These are phyloP conservation scores for Epichloe gansuensis DNA, from an alignment of 2,329 filamentous ascomycete genomes.

Conservation along the genomic window DNA sequence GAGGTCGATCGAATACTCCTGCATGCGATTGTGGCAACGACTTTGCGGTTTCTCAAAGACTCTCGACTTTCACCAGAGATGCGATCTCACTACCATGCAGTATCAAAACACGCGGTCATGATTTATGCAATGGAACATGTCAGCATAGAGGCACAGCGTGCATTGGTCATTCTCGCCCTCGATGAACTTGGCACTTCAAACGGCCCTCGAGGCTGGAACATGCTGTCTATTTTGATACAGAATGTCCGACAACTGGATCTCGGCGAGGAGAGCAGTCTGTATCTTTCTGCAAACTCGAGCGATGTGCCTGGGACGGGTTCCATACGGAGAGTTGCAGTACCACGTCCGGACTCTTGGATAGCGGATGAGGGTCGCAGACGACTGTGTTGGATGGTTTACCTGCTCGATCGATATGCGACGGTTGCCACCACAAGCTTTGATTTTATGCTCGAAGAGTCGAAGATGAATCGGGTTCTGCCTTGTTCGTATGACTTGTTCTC, in stretches of 20 bases:
- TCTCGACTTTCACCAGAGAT: slow-evolving; percentile 24
- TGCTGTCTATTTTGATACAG: slow-evolving; percentile 26
- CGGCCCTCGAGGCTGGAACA: slow-evolving; percentile 29
- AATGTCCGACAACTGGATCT: slow-evolving; percentile 28
- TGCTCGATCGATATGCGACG: slow-evolving; percentile 31
- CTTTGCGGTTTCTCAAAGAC: slow-evolving; percentile 29
- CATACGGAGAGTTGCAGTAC: slow-evolving; percentile 21
- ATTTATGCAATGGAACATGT: slow-evolving; percentile 30
- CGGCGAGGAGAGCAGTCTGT: slow-evolving; percentile 27
- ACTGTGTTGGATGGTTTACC: slow-evolving; percentile 33
- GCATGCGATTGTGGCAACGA: slow-evolving; percentile 32
- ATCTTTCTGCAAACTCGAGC: slow-evolving; percentile 21
- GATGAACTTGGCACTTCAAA: slow-evolving; percentile 32
- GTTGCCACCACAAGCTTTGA: slow-evolving; percentile 29
- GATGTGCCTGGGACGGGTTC: slow-evolving; percentile 23
- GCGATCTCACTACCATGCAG: slow-evolving; percentile 25
- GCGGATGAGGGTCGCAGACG: slow-evolving; percentile 31
- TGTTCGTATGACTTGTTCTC: slow-evolving; percentile 34
- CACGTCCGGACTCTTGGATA: slow-evolving; percentile 30
- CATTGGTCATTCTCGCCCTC: slow-evolving; percentile 28
- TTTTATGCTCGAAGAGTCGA: slow-evolving; percentile 28
- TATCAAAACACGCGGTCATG: slow-evolving; percentile 27
- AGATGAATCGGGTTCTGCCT: slow-evolving; percentile 28
- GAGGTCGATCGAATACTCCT: slow-evolving; percentile 29
- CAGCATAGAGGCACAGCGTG: slow-evolving; percentile 26